A percentile compares a stretch with the other conserved stretches of the same genome.
These are phyloP conservation scores for Fusarium guadeloupense DNA, from an alignment of 2,329 filamentous ascomycete species.

Conservation along the genomic window DNA sequence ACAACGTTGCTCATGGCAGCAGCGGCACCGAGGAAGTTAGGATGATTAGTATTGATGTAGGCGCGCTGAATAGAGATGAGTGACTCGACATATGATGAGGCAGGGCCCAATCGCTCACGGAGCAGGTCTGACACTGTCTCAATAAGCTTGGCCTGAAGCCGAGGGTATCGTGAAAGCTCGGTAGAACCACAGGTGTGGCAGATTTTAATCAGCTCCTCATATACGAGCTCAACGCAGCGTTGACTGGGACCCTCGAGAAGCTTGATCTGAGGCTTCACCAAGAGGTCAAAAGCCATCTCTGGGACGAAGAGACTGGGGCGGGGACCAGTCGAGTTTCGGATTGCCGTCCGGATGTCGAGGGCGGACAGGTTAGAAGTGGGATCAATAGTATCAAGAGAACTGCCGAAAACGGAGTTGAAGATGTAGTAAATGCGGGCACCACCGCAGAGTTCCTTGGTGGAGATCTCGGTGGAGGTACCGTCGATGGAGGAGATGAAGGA, in stretches of 20 bases:
- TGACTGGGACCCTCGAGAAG: slow-evolving; percentile 94
- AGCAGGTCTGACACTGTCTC: slow-evolving; percentile 97
- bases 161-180: slow-evolving; percentile 89
- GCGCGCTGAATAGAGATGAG: slow-evolving; percentile 96
- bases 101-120: slow-evolving; percentile 88
- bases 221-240: slow-evolving; percentile 95
- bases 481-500: slow-evolving; percentile 99
- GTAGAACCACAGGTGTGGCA: slow-evolving; percentile 98
- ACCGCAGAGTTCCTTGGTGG: slow-evolving; percentile 95
- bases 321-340: slow-evolving; percentile 96
- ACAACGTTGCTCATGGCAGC: slow-evolving; percentile 98
- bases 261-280: slow-evolving; percentile 99
- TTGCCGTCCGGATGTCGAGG: slow-evolving; percentile 94
- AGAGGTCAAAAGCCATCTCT: slow-evolving; percentile 94
- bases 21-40: slow-evolving; percentile 95
- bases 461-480: slow-evolving; percentile 97
- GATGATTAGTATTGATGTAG: slow-evolving; percentile 99
- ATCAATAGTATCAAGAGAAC: slow-evolving; percentile 94
- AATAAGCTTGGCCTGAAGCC: slow-evolving; percentile 95
- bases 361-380: slow-evolving; percentile 95
- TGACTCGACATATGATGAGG: slow-evolving; percentile 92
- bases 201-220: slow-evolving; percentile 99
- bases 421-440: slow-evolving; percentile 98
- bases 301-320: slow-evolving; percentile 96
- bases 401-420: slow-evolving; percentile 98